These are phyloP conservation scores for Batkoa obscura DNA, from an alignment of 371 early-diverging fungal genomes.

Conservation along the genomic window DNA sequence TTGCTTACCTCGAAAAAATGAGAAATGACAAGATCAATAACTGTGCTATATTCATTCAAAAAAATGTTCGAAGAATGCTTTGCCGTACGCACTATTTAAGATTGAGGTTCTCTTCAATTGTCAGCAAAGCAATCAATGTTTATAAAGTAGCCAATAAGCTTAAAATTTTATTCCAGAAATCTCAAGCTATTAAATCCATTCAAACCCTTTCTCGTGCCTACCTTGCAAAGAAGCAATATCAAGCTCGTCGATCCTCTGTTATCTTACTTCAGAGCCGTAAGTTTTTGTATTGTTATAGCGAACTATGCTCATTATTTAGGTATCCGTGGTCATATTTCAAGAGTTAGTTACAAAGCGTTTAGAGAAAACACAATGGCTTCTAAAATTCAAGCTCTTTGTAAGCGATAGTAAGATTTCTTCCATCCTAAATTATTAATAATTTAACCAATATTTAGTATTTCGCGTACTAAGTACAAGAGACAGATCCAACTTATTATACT, in stretches of 20 bases:
- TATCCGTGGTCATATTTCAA: conserved; percentile 32
- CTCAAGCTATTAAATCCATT: conserved; percentile 49
- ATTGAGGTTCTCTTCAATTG: conserved; percentile 28
- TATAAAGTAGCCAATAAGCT: conserved; percentile 33
- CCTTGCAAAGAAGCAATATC: conserved; percentile 29
- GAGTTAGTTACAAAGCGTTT: conserved; percentile 26
- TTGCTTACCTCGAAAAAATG: conserved; percentile 79
- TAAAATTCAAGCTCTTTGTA: conserved; percentile 44
- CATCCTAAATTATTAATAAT: neutral
- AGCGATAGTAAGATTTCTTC: conserved; percentile 20
- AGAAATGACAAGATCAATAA: conserved; percentile 60
- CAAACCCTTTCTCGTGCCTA: conserved; percentile 51
- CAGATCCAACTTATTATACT: conserved; percentile 30
- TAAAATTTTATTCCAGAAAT: conserved; percentile 32
- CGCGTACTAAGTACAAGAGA: conserved; percentile 30
- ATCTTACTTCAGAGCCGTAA: conserved; percentile 14
- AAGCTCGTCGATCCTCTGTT: conserved; percentile 14
- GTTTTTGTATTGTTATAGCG: conserved; percentile 8
- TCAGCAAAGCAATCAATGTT: conserved; percentile 39
- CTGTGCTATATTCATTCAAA: conserved; percentile 71
- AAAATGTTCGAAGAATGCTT: conserved; percentile 63
- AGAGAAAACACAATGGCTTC: conserved; percentile 48
- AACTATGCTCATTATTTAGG: conserved; percentile 20
- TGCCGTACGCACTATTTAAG: conserved; percentile 44
- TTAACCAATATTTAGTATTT: conserved; percentile 12